Evolutionary conservation across 305 asterid species (phyloP).

Genomic region (Solanum hybrid): DNA sequence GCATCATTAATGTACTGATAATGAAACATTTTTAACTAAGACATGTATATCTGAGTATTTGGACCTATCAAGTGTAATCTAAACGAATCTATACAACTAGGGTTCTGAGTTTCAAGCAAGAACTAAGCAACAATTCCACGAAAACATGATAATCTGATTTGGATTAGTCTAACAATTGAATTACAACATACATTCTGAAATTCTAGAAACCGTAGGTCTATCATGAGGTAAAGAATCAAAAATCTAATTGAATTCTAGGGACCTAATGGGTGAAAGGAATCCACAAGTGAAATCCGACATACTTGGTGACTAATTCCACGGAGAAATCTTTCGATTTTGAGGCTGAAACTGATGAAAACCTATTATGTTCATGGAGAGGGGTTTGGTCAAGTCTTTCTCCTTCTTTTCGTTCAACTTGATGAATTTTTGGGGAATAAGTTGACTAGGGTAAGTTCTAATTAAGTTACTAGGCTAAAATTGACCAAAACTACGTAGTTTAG

Average conservation of each 20-base stretch:
- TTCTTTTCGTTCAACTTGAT: background rate
- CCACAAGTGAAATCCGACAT: background rate
- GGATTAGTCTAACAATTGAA: background rate
- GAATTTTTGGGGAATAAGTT: background rate
- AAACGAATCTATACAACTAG: background rate
- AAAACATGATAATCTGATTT: background rate
- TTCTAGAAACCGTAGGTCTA: background rate
- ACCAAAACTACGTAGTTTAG: too few relatives aligned
- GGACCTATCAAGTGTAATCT: background rate
- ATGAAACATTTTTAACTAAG: background rate
- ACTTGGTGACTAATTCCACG: background rate
- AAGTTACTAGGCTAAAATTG: background rate
- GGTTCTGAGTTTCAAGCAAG: background rate
- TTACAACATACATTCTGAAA: background rate
- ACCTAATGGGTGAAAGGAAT: background rate
- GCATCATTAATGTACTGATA: background rate
- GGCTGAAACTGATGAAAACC: background rate
- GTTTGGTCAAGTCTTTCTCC: background rate
- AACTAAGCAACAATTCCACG: background rate
- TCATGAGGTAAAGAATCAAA: background rate
- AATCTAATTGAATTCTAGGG: background rate
- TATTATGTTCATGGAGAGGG: background rate
- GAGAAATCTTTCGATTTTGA: background rate
- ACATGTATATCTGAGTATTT: background rate
- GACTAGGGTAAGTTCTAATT: background rate